Evolutionary conservation across 192 early-diverging fungal species (phyloP).

Genomic region (Diversispora epigaea): DNA sequence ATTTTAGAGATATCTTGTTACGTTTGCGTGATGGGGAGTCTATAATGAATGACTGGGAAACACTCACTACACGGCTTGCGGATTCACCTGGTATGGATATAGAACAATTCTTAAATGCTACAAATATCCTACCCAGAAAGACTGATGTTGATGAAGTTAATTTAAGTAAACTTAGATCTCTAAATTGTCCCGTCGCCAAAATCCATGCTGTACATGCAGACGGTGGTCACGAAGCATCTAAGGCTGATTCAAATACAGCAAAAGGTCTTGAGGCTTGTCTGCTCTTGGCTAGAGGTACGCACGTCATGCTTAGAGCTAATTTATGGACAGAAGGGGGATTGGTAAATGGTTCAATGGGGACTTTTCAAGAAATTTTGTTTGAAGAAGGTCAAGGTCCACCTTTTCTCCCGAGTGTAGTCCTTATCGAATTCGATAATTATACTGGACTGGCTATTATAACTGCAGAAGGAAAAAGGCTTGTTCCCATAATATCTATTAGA

Average conservation of each 20-base stretch:
- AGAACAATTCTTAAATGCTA: background rate
- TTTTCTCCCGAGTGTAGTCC: background rate
- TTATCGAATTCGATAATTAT: background rate
- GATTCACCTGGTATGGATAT: background rate
- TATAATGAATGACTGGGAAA: constrained; percentile 1
- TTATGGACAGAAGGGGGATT: too few relatives aligned
- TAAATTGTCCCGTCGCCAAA: background rate
- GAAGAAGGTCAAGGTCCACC: background rate
- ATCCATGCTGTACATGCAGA: background rate
- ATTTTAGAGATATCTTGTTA: background rate
- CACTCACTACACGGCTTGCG: background rate
- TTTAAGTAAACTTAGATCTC: background rate
- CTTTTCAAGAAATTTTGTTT: background rate
- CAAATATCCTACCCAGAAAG: background rate
- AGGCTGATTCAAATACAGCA: background rate
- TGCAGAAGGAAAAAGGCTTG: background rate
- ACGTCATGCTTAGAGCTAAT: too few relatives aligned
- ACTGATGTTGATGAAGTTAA: too few relatives aligned
- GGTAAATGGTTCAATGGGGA: background rate
- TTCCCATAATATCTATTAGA: background rate
- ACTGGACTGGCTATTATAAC: background rate
- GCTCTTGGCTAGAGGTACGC: too few relatives aligned
- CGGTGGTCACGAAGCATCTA: background rate
- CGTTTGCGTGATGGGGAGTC: background rate
- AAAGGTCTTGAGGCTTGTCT: background rate